phyloP scores from a whole-genome alignment of 257 asterid genomes.

The Scutellaria minor region DNA sequence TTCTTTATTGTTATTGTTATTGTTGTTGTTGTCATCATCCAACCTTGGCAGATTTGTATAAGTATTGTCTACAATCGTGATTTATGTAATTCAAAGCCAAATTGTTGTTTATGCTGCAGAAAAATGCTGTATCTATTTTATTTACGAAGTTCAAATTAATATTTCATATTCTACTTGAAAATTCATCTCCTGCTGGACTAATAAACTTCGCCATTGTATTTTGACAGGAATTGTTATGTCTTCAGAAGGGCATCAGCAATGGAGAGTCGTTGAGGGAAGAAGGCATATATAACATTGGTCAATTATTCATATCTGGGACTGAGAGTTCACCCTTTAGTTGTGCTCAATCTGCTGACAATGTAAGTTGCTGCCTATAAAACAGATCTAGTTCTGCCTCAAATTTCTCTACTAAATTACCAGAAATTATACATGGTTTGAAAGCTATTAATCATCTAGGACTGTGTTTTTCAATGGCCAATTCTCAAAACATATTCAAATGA shows the following conservation, averaged over 20 bases:
- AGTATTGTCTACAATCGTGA: background rate
- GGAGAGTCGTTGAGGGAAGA: constrained; percentile 40
- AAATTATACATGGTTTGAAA: background rate
- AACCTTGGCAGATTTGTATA: constrained; percentile 10
- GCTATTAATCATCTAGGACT: constrained; percentile 12
- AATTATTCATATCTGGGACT: constrained; percentile 58
- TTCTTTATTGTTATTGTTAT: too few species aligned
- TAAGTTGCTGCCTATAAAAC: constrained; percentile 42
- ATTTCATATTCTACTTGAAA: constrained; percentile 26
- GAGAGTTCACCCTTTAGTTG: constrained; percentile 54
- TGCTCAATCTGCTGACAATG: constrained; percentile 53
- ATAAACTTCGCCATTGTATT: constrained; percentile 22
- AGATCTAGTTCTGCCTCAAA: constrained; percentile 14
- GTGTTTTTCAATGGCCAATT: background rate
- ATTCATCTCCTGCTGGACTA: constrained; percentile 15
- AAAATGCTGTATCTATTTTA: background rate
- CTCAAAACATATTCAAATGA: constrained; percentile 6
- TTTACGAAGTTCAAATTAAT: constrained; percentile 6
- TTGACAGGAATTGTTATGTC: constrained; percentile 48
- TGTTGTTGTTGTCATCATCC: background rate
- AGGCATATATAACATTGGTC: constrained; percentile 55
- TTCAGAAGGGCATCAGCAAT: constrained; percentile 28
- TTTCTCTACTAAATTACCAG: background rate
- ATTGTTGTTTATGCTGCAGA: background rate
- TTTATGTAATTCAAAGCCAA: background rate